phyloP scores from a whole-genome alignment of 2,329 filamentous ascomycete species.

The Penicillium sp. region DNA sequence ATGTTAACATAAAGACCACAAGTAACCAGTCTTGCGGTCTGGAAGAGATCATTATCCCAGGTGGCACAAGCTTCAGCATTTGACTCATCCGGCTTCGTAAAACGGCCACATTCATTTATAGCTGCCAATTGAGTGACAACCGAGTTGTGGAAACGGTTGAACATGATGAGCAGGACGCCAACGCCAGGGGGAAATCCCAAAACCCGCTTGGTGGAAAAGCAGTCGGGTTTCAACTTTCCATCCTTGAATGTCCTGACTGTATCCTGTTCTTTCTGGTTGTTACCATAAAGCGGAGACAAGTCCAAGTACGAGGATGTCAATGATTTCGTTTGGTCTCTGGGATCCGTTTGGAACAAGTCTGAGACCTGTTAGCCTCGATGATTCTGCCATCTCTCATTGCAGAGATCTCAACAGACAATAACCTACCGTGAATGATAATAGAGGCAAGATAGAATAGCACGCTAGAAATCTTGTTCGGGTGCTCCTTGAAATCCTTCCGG shows the following conservation, averaged over 20 bases:
- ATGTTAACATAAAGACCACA: slow-evolving; percentile 60
- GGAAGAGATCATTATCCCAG: slow-evolving; percentile 50
- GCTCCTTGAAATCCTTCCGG: slow-evolving; percentile 61
- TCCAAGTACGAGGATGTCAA: slow-evolving; percentile 74
- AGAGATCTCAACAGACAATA: not conserved
- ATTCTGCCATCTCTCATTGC: not conserved
- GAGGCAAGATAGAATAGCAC: slow-evolving; percentile 74
- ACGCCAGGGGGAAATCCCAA: slow-evolving; percentile 68
- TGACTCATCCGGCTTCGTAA: slow-evolving; percentile 56
- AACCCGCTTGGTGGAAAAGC: slow-evolving; percentile 65
- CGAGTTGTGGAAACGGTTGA: slow-evolving; percentile 70
- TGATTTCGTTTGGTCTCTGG: slow-evolving; percentile 62
- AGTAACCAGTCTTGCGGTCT: slow-evolving; percentile 56
- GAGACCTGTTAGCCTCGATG: slow-evolving; percentile 23
- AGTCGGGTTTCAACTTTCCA: slow-evolving; percentile 70
- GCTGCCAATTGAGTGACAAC: slow-evolving; percentile 60
- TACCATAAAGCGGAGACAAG: slow-evolving; percentile 70
- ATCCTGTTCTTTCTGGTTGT: slow-evolving; percentile 62
- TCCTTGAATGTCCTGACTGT: slow-evolving; percentile 62
- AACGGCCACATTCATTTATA: slow-evolving; percentile 68
- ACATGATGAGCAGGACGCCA: slow-evolving; percentile 67
- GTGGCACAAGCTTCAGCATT: slow-evolving; percentile 37
- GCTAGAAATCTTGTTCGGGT: slow-evolving; percentile 71
- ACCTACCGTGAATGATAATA: slow-evolving; percentile 60
- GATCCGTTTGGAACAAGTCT: slow-evolving; percentile 66